Conservation (phyloP, 75 land plant genomes). For the Cupressus sempervirens region DNA sequence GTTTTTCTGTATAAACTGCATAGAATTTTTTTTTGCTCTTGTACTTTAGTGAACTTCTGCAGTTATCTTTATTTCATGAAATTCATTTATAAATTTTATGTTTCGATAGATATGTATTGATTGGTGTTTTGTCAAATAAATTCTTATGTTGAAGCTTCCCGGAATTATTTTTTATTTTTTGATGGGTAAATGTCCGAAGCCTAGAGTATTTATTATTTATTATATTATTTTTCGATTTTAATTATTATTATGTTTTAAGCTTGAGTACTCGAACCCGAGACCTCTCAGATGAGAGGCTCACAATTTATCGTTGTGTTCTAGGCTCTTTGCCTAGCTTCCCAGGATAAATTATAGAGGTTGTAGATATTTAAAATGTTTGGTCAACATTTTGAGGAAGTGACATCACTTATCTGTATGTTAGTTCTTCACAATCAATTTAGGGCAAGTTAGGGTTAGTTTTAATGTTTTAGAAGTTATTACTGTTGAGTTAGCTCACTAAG, state of each 20-base stretch:
- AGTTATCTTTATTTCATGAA: not conserved
- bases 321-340: too few species aligned
- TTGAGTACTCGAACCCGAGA: too few species aligned
- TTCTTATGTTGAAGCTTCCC: not conserved
- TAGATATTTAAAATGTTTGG: not conserved
- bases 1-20: not conserved
- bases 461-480: not conserved
- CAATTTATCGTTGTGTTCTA: too few species aligned
- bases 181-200: too few species aligned
- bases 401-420: too few species aligned
- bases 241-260: too few species aligned
- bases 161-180: too few species aligned
- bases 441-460: not conserved
- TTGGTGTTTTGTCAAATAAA: not conserved
- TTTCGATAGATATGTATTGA: not conserved
- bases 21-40: not conserved
- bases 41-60: not conserved
- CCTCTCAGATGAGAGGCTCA: too few species aligned
- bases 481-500: not conserved
- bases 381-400: not conserved
- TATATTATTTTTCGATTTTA: too few species aligned
- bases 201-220: too few species aligned
- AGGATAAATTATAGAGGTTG: not conserved
- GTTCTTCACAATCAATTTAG: not conserved
- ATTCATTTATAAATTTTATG: not conserved